A percentile compares a stretch with the other conserved stretches of the same genome.
Conservation (phyloP, 192 early-diverging fungal species). For the Backusella luteola region DNA sequence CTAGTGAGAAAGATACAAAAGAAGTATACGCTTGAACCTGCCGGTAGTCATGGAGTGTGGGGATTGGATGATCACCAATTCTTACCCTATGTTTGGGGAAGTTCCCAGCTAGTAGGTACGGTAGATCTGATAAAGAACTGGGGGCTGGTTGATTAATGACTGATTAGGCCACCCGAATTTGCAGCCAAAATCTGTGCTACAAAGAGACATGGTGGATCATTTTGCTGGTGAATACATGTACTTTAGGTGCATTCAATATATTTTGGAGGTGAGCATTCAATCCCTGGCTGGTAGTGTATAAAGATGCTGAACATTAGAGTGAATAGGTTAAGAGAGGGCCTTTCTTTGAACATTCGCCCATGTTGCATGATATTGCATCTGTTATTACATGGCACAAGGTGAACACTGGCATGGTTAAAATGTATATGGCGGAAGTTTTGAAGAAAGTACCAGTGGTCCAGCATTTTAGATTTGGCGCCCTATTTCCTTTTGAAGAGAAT, state of each 20-base stretch:
- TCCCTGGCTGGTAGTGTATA: too few species aligned
- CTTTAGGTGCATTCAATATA: constrained; percentile 79
- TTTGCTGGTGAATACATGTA: constrained; percentile 82
- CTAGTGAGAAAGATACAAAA: constrained; percentile 79
- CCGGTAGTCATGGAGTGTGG: constrained; percentile 96
- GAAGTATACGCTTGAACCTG: constrained; percentile 89
- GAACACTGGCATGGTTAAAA: constrained; percentile 88
- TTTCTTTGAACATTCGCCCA: constrained; percentile 85
- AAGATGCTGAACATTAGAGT: too few species aligned
- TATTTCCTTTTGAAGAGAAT: constrained; percentile 63
- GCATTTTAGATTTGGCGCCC: constrained; percentile 88
- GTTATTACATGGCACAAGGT: constrained; percentile 91
- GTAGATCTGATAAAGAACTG: too few species aligned
- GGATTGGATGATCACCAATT: constrained; percentile 98
- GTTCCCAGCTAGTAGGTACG: constrained; percentile 76
- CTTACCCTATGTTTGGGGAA: constrained; percentile 92
- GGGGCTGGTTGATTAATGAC: not conserved
- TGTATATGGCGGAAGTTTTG: constrained; percentile 90
- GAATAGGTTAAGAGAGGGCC: constrained; percentile 55
- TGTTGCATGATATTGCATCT: constrained; percentile 90
- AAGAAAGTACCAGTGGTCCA: constrained; percentile 96
- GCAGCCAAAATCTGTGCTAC: constrained; percentile 72
- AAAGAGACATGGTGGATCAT: constrained; percentile 55
- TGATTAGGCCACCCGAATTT: constrained; percentile 58
- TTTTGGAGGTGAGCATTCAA: constrained; percentile 59